A percentile compares a stretch with the other conserved stretches of the same genome.
Evolutionary conservation across 805 yeast genomes (phyloP).

Genomic region (Suhomyces prunicola): DNA sequence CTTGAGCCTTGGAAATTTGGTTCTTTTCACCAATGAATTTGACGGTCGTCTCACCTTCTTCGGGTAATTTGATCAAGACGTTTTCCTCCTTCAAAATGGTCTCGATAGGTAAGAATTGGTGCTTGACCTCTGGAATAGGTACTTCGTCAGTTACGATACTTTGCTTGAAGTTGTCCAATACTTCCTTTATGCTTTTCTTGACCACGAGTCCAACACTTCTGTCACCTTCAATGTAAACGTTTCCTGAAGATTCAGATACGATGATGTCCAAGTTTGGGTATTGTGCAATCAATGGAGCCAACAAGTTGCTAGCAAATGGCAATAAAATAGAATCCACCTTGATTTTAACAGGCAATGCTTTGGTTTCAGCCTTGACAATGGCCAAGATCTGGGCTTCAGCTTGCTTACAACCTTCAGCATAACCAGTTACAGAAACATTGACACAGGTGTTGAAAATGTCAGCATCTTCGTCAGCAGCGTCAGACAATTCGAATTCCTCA

Average conservation of each 20-base stretch:
- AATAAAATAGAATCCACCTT: conserved; percentile 41
- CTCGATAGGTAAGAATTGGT: conserved; percentile 61
- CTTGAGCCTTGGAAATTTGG: conserved; percentile 60
- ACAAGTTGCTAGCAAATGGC: conserved; percentile 42
- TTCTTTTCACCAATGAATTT: conserved; percentile 59
- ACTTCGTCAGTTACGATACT: conserved; percentile 53
- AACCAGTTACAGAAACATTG: conserved; percentile 72
- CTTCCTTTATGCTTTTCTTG: conserved; percentile 47
- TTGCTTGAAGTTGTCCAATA: conserved; percentile 42
- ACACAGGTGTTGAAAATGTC: conserved; percentile 61
- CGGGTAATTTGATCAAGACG: conserved; percentile 58
- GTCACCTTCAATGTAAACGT: conserved; percentile 62
- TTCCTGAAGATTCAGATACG: conserved; percentile 36
- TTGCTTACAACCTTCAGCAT: conserved; percentile 71
- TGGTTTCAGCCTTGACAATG: conserved; percentile 74
- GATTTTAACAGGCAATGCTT: conserved; percentile 49
- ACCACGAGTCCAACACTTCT: conserved; percentile 61
- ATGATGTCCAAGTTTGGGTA: conserved; percentile 29
- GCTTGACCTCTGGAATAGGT: conserved; percentile 64
- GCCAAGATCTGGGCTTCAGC: conserved; percentile 69
- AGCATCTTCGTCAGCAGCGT: conserved; percentile 38
- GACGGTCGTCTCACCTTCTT: conserved; percentile 47
- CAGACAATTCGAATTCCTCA: conserved; percentile 18
- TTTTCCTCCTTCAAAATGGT: conserved; percentile 50
- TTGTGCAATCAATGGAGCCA: conserved; percentile 20